Evolutionary conservation across 2,329 filamentous ascomycete species (phyloP), one percentile per base, ranked within the genome.

Genomic region (Aspergillus sojae): DNA sequence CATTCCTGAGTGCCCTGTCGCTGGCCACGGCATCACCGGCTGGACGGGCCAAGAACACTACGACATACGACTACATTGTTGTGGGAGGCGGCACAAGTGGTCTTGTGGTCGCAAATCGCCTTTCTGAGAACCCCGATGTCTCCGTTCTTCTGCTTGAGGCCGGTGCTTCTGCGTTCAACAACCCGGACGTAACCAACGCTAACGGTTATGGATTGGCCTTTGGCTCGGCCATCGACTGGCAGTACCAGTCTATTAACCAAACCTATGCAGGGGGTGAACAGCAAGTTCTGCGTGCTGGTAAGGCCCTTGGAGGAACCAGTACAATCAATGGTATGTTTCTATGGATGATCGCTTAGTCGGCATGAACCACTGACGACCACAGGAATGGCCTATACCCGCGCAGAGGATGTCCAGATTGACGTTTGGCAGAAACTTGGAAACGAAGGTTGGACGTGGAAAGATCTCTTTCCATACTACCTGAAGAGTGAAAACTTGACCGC

Each of bases 291-390:
- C 73, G 73, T 32, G 79, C 79, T 34, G 81, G 80, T 2, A 83
- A 80, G 62, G 80, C 78, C 1, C 66, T 82, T 5, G 80, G 78
- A 32, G 81, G 80, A 1, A 79, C 79, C 0, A 82, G 78, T 50
- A 72, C 77, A 4, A 81, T 83, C 58, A 83, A 83, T 64, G 80
- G 76, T 74, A 65, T 46, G 50, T 48, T 28, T 23, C 57, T 10
- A 55, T 36, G 7, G n/a, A 16, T 11, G 5, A 11, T 26, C 34
- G 14, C 7, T 39, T n/a, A 4, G 21, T 36, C 21, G 52, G 16
- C 32, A 11, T n/a, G 14, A 6, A 21, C 6, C 21, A 56, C 26
- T 57, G 53, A 46, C 30, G 54, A 16, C 3, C 10, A 30, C 21
- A 79, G 78, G 77, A 36, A 77, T 79, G 76, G 69, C 76, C 4